Base-by-base conservation (phyloP, 2,329 filamentous ascomycete genomes). In the Paecilomyces dactylethromorphus region DNA sequence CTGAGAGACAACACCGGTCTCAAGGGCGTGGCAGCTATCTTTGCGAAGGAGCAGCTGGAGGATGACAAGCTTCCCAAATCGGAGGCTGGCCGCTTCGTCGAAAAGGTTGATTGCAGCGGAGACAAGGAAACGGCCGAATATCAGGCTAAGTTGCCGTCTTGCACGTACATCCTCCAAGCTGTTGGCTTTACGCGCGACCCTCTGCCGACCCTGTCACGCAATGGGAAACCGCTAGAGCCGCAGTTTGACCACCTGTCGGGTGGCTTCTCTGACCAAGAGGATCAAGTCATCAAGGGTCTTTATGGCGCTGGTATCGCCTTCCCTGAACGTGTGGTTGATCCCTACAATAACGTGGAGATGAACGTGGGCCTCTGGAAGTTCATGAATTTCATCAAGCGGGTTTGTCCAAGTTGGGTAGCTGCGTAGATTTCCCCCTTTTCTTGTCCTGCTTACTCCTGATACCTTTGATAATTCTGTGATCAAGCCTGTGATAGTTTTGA, bases 361-460 rank as follows among this genome's bases (percentile, higher is more conserved):
- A 82, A 83, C 0, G 85, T 87, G 55, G 85, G 85, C 0, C 81
- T 87, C 66, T 85, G 78, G 67, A 87, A 88, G 71, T 87, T 88
- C 63, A 87, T 87, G 84, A 84, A 79, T 53, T 87, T 82, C 64
- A 69, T 85, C 57, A 82, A 82, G 71, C 78, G 76, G 60, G 83
- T 84, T 3, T 74, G 78, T 21, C 82, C 81, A 15, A 69, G 74
- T 18, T 87, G 84, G 84, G 31, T 57, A 18, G 54, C 62, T 22
- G 59, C 31, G 22, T 45, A 31, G 24, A 45, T n/a, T 45, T 5
- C 3, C 5, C 21, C 3, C 5, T 45, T 52, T 29, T 12, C 26
- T 50, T 3, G n/a, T 52, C 50, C n/a, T 11, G 18, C 3, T 52
- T 52, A 21, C 13, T 21, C n/a, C 24, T 39, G 39, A 18, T 45